These are phyloP conservation scores for Volvox reticuliferus DNA, from an alignment of 139 green algal genomes.

Conservation along the genomic window DNA sequence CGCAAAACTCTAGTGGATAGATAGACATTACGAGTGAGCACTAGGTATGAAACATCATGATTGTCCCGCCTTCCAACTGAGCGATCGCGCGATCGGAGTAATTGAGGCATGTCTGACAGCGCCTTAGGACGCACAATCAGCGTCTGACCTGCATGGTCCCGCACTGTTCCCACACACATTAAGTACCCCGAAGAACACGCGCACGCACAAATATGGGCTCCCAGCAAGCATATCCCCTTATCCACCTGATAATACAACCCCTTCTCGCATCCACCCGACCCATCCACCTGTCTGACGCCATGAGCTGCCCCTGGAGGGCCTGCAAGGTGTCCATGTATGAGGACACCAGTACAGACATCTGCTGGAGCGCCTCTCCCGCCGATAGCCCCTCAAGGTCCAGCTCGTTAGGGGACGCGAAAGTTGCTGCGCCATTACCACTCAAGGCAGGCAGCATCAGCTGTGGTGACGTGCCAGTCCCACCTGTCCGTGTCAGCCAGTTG, in stretches of 20 bases:
- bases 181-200: no score
- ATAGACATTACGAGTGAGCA: no score
- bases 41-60: no score
- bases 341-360: slow-evolving; percentile 40
- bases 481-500: slow-evolving; percentile 12
- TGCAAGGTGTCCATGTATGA: slow-evolving; percentile 48
- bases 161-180: background rate
- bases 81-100: no score
- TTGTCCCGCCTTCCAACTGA: no score
- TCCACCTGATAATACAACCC: background rate
- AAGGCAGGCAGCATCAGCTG: background rate
- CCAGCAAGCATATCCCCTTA: no score
- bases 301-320: slow-evolving; percentile 46
- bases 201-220: background rate
- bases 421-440: background rate
- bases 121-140: no score
- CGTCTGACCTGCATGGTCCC: no score
- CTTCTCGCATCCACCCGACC: background rate
- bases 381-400: slow-evolving; percentile 43
- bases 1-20: no score
- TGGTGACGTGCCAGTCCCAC: background rate
- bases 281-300: slow-evolving; percentile 20
- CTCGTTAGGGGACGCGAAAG: background rate
- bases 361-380: slow-evolving; percentile 43
- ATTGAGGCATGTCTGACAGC: no score